Base-by-base conservation (phyloP, 2,329 filamentous ascomycete genomes). In the Pestalotiopsis fici region DNA sequence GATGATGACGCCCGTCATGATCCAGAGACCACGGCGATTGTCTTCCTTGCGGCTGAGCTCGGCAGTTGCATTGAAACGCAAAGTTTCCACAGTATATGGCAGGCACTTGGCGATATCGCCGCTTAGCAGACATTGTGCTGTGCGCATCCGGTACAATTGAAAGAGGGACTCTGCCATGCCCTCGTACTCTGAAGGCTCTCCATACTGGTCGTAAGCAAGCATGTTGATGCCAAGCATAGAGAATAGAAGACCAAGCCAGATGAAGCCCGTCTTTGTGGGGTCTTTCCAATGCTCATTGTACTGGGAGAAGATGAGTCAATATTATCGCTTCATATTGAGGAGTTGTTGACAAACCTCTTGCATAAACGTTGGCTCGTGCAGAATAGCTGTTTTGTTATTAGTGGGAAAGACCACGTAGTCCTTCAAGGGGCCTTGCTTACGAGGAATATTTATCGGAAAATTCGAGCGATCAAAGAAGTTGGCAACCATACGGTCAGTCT, bases 161-260 rank as follows among this genome's bases (percentile, higher is more conserved):
- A 85, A 85, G 68, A 86, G 79, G 31, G 82, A 80, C 74, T 82
- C 80, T 12, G 83, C 82, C 69, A 78, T 79, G 23, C 82, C 83
- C 56, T 79, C 77, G 70, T 85, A 86, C 69, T 86, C 83, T 21
- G 83, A 81, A 5, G 85, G 85, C 73, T 86, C 85, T 61, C 86
- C 85, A 7, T 84, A 82, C 70, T 85, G 78, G 61, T 84, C 80
- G 63, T 86, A 86, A 11, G 85, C 86, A 65, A 87, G 84, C 65
- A 87, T 75, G 1, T 83, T 83, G 67, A 87, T 81, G 66, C 83
- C 83, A 79, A 87, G 86, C 79, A 87, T 87, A 3, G 84, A 82
- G 72, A 82, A 87, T 11, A 85, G 80, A 63, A 86, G 73, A 1
- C 83, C 85, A 9, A 87, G 75, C 85, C 85, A 87, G 23, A 86